A percentile compares a stretch with the other conserved stretches of the same genome.
phyloP scores from a whole-genome alignment of 352 stramenopile genomes.

The Phytophthora pinifolia region DNA sequence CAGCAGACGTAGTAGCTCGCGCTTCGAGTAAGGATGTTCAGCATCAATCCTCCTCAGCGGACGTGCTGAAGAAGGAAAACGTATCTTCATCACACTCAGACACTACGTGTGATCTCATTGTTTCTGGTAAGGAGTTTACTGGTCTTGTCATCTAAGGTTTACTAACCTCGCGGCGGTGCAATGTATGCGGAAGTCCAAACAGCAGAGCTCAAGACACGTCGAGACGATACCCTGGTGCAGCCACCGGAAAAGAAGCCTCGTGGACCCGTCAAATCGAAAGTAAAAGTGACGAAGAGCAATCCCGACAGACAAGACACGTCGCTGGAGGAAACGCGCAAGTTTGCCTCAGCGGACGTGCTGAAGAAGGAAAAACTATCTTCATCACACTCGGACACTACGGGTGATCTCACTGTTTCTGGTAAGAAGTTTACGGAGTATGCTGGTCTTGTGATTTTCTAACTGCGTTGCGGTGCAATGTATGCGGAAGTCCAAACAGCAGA shows the following conservation, averaged over 20 bases:
- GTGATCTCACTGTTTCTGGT: no score
- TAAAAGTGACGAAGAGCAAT: neutral
- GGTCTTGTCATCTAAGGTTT: neutral
- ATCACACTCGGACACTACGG: no score
- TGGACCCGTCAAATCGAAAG: neutral
- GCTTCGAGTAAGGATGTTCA: neutral
- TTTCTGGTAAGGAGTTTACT: no score
- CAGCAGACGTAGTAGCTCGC: no score
- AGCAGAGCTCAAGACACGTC: neutral
- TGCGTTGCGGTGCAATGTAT: neutral
- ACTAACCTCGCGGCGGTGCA: neutral
- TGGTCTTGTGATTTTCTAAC: neutral
- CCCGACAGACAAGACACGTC: conserved; percentile 3
- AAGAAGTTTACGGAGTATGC: no score
- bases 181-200: neutral
- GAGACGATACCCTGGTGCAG: neutral
- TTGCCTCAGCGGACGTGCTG: neutral
- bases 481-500: neutral
- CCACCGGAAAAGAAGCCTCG: conserved; percentile 2
- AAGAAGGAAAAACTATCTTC: neutral
- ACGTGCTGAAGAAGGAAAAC: neutral
- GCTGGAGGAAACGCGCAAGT: conserved; percentile 7
- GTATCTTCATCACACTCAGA: no score
- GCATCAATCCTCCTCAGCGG: neutral
- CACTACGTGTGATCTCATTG: no score